Evolutionary conservation across 495 filamentous ascomycete species (phyloP), one percentile per base, ranked within the genome.

Genomic region (Penicillium arizonense): DNA sequence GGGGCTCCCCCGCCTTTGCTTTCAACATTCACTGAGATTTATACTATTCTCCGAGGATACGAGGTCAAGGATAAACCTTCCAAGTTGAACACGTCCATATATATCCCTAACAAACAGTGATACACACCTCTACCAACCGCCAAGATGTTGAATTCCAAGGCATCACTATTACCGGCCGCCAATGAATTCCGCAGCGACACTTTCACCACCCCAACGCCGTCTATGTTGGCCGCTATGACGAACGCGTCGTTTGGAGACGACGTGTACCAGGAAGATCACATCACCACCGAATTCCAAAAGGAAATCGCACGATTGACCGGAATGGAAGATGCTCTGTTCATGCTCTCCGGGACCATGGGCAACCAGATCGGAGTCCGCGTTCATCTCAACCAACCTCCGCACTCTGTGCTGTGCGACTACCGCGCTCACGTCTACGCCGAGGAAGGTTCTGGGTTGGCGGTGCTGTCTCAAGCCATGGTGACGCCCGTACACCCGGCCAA

Each of bases 301-400:
- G 80, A 84, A 56, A 75, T 91, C 37, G 85, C 87, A 36, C 63
- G 68, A n/a, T 73, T 91, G 7, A 81, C 87, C 11, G 82, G 80
- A 56, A 87, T 88, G 62, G 79, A 86, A 53, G 82, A 82, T 16
- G 84, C 79, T 0, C 74, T 92, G 0, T 85, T 93, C 53, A 87
- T 91, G 33, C 73, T 91, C 16, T 88, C 85, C 1, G 90, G 90
- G 5, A 94, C 90, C 8, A 91, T 92, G 87, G 90, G 87, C 32
- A 94, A 94, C 71, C 88, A 91, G 57, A 70, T 94, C 49, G 82
- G 80, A 12, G 60, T 94, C 14, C 81, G 88, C 6, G 72, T 86
- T 1, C 78, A 88, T 49, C 77, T 94, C 24, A 76, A 69, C 0
- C 85, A 85, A 47, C 88, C 88, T 3, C 89, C 89, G 0, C 81